Percentiles rank a stretch among this genome's conserved stretches.
Evolutionary conservation across 768 basidiomycete genomes (phyloP).

Genomic region (Termitomyces sp.): DNA sequence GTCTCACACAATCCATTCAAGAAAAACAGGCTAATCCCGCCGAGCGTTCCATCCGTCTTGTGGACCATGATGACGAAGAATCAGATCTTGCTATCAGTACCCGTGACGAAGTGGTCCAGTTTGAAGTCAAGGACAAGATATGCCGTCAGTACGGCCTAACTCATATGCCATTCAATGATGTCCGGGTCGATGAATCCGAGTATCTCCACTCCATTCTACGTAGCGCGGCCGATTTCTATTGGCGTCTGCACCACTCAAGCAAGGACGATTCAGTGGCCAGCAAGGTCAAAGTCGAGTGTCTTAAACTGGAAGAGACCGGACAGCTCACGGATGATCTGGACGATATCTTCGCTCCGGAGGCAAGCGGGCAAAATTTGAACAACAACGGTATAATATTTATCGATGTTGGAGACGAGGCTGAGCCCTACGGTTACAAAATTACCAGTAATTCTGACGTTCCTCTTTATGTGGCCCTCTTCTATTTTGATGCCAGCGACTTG

Average conservation of each 20-base stretch:
- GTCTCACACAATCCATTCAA: not conserved
- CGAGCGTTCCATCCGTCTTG: not conserved
- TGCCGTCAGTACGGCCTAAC: not conserved
- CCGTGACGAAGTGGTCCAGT: not conserved
- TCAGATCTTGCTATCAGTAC: not conserved
- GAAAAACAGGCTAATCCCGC: too few species aligned
- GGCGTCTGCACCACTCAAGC: not conserved
- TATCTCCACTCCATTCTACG: not conserved
- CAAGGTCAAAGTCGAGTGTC: not conserved
- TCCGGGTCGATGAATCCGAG: not conserved
- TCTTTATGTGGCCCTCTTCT: conserved; percentile 3
- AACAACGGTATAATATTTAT: not conserved
- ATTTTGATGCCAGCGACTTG: too few species aligned
- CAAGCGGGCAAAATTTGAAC: too few species aligned
- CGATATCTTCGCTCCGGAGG: not conserved
- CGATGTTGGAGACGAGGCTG: not conserved
- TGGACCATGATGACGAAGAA: not conserved
- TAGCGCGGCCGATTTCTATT: too few species aligned
- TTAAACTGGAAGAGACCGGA: not conserved
- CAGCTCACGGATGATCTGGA: not conserved
- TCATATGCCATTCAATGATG: not conserved
- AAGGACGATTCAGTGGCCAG: not conserved
- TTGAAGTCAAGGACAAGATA: not conserved
- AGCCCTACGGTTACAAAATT: not conserved
- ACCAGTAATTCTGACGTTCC: not conserved